Evolutionary conservation across 2,329 filamentous ascomycete species (phyloP).

Genomic region (Aspergillus puulaauensis): DNA sequence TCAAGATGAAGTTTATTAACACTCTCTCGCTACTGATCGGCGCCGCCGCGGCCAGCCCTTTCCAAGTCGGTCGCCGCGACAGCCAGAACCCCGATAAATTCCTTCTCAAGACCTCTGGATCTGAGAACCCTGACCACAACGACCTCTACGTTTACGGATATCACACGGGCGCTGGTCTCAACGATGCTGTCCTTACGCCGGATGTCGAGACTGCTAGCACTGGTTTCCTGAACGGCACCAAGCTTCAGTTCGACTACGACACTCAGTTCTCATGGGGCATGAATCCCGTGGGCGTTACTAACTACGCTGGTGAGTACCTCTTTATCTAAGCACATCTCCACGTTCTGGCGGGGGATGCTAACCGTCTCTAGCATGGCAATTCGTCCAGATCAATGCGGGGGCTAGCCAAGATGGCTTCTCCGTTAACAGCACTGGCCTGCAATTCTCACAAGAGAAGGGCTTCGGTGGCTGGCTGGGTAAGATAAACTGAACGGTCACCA

Average conservation of each 20-base stretch:
- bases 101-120: constrained; percentile 34
- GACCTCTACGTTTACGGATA: constrained; percentile 38
- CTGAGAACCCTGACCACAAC: constrained; percentile 29
- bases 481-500: constrained; percentile 14
- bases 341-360: too few relatives aligned
- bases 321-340: neutral
- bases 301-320: constrained; percentile 36
- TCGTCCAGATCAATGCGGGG: constrained; percentile 36
- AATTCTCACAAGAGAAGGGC: constrained; percentile 28
- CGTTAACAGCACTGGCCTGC: constrained; percentile 26
- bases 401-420: constrained; percentile 31
- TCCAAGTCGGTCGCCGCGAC: constrained; percentile 19
- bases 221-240: constrained; percentile 35
- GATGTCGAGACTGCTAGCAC: constrained; percentile 23
- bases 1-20: constrained; percentile 29
- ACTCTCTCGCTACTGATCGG: constrained; percentile 30
- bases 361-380: constrained; percentile 33
- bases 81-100: constrained; percentile 25
- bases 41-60: constrained; percentile 25
- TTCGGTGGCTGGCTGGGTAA: constrained; percentile 43
- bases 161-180: constrained; percentile 42
- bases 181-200: constrained; percentile 36
- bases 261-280: constrained; percentile 35
- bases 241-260: constrained; percentile 29
- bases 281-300: constrained; percentile 22